These are phyloP conservation scores for Violaceomyces palustris DNA, from an alignment of 1,284 basidiomycete genomes.

Conservation along the genomic window DNA sequence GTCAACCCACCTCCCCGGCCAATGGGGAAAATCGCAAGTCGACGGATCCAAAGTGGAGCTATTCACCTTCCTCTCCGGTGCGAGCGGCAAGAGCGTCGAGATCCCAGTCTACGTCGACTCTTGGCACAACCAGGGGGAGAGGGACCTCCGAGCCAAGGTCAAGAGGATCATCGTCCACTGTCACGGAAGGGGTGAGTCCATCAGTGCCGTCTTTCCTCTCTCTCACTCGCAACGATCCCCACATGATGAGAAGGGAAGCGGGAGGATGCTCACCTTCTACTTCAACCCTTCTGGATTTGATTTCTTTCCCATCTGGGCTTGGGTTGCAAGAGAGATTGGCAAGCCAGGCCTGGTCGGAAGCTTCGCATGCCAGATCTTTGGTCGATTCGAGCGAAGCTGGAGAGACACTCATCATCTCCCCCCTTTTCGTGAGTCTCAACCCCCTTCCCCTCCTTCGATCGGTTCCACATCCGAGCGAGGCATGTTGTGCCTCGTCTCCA, in stretches of 20 bases:
- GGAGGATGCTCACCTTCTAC: too few relatives aligned
- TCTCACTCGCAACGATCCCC: not conserved
- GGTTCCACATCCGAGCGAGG: not conserved
- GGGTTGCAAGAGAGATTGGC: constrained; percentile 4
- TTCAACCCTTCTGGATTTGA: too few relatives aligned
- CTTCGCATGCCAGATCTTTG: not conserved
- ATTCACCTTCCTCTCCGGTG: too few relatives aligned
- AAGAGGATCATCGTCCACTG: constrained; percentile 4
- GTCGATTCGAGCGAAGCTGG: not conserved
- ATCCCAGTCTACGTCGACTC: constrained; percentile 4
- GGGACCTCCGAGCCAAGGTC: not conserved
- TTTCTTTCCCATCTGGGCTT: too few relatives aligned
- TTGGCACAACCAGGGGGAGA: not conserved
- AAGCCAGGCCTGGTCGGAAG: not conserved
- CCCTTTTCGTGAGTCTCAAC: constrained; percentile 7
- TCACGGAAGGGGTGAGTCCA: constrained; percentile 3
- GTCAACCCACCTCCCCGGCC: too few relatives aligned
- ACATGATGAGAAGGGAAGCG: not conserved
- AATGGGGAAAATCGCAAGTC: too few relatives aligned
- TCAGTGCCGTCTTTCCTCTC: not conserved
- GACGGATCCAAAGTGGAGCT: too few relatives aligned
- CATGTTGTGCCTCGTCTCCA: too few relatives aligned
- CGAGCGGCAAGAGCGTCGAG: too few relatives aligned
- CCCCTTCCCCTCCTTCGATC: not conserved
- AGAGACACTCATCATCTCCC: constrained; percentile 3